phyloP scores from a whole-genome alignment of 129 eudicot genomes.

The Escallonia rubra region DNA sequence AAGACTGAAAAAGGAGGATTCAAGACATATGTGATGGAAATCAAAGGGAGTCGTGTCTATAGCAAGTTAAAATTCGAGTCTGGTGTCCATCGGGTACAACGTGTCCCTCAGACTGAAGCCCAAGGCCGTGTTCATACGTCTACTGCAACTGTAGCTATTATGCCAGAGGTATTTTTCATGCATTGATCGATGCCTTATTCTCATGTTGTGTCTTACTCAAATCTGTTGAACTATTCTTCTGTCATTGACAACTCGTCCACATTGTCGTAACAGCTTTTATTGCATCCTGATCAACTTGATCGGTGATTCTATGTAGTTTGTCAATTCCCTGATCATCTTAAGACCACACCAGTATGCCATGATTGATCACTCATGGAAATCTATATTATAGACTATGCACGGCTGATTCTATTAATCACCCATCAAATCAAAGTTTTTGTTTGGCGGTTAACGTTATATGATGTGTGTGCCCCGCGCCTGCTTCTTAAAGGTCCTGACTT shows the following conservation, averaged over 20 bases:
- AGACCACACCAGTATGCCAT: not conserved
- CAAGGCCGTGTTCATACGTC: slow-evolving; percentile 99
- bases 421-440: no score
- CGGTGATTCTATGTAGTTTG: no score
- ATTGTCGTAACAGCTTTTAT: not conserved
- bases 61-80: slow-evolving; percentile 98
- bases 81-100: slow-evolving; percentile 98
- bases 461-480: no score
- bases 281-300: no score
- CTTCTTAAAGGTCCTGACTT: no score
- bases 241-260: not conserved
- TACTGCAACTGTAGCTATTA: slow-evolving; percentile 97
- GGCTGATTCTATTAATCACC: no score
- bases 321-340: not conserved
- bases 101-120: slow-evolving; percentile 97
- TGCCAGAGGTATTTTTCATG: slow-evolving; percentile 76
- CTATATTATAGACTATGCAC: no score
- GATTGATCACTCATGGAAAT: no score
- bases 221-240: not conserved
- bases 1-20: slow-evolving; percentile 98
- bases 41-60: slow-evolving; percentile 86
- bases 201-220: not conserved
- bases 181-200: not conserved
- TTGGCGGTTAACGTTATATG: no score
- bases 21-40: slow-evolving; percentile 95